Conservation (phyloP, 176 grass and related monocot genomes). For the Elaeis guineensis region DNA sequence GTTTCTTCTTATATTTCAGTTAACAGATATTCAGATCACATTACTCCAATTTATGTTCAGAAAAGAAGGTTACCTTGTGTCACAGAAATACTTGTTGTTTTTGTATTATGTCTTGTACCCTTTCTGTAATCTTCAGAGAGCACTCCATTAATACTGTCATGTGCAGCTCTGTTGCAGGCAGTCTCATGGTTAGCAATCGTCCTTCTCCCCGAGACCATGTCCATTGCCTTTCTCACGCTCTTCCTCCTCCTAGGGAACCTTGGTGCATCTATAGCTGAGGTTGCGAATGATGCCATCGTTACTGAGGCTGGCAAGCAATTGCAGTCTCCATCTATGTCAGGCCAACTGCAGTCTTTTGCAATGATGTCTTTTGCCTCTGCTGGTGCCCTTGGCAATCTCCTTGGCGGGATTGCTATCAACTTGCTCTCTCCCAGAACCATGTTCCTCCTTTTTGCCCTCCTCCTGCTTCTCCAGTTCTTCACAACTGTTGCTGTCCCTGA, state of each 20-base stretch:
- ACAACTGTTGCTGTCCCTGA: conserved; percentile 57
- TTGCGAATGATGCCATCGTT: conserved; percentile 97
- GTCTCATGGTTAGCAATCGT: conserved; percentile 85
- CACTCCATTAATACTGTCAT: background rate
- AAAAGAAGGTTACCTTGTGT: too few relatives aligned
- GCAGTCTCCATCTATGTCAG: conserved; percentile 35
- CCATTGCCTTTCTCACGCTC: conserved; percentile 49
- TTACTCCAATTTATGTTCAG: too few relatives aligned
- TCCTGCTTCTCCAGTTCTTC: conserved; percentile 66
- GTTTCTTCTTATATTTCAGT: too few relatives aligned
- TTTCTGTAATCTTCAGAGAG: too few relatives aligned
- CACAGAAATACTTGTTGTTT: too few relatives aligned
- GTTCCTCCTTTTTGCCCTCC: conserved; percentile 66
- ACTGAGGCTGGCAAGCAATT: conserved; percentile 61
- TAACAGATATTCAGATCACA: too few relatives aligned
- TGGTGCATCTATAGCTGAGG: conserved; percentile 89
- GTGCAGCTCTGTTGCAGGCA: conserved; percentile 88
- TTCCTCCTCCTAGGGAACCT: conserved; percentile 97
- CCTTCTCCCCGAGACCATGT: conserved; percentile 46
- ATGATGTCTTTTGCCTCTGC: conserved; percentile 76
- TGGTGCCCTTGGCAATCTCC: conserved; percentile 78
- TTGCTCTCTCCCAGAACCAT: conserved; percentile 56
- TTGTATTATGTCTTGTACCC: too few relatives aligned
- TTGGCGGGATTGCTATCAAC: conserved; percentile 74
- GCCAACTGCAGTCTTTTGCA: conserved; percentile 87